Percentiles rank a stretch among this genome's conserved stretches.
Evolutionary conservation across 169 alveolate species (phyloP).

Genomic region (Plasmodium adleri): DNA sequence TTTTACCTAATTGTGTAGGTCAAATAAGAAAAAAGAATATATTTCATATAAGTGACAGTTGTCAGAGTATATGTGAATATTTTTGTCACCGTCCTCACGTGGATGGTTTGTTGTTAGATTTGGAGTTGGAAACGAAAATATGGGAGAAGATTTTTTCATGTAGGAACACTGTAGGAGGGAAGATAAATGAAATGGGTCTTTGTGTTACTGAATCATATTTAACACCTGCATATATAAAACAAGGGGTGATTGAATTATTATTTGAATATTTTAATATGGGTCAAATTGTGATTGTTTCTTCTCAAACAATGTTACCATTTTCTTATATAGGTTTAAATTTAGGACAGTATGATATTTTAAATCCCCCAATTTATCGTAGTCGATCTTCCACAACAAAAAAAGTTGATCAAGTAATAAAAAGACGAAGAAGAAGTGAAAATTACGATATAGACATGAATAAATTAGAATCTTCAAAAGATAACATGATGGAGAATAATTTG

Average conservation of each 20-base stretch:
- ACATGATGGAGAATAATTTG: background rate
- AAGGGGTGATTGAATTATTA: slow-evolving; percentile 87
- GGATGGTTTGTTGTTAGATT: slow-evolving; percentile 83
- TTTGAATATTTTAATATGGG: slow-evolving; percentile 86
- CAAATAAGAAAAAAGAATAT: slow-evolving; percentile 83
- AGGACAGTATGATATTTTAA: slow-evolving; percentile 78
- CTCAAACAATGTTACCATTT: slow-evolving; percentile 88
- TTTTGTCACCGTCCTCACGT: slow-evolving; percentile 88
- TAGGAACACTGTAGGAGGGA: slow-evolving; percentile 40
- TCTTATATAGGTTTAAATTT: slow-evolving; percentile 81
- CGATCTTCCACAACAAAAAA: background rate
- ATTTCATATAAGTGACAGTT: slow-evolving; percentile 82
- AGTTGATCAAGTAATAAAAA: background rate
- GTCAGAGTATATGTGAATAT: slow-evolving; percentile 86
- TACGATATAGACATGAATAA: background rate
- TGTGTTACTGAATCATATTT: slow-evolving; percentile 89
- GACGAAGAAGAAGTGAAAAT: slow-evolving; percentile 4
- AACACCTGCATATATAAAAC: slow-evolving; percentile 88
- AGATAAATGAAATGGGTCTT: slow-evolving; percentile 68
- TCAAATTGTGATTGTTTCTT: slow-evolving; percentile 83
- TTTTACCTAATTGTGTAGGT: slow-evolving; percentile 89
- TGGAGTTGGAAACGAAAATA: slow-evolving; percentile 86
- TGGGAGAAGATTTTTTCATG: slow-evolving; percentile 86
- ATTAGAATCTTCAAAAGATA: background rate
- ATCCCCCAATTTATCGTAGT: slow-evolving; percentile 47